Evolutionary conservation across 805 yeast genomes (phyloP).

Genomic region (Pichia cabralensis): DNA sequence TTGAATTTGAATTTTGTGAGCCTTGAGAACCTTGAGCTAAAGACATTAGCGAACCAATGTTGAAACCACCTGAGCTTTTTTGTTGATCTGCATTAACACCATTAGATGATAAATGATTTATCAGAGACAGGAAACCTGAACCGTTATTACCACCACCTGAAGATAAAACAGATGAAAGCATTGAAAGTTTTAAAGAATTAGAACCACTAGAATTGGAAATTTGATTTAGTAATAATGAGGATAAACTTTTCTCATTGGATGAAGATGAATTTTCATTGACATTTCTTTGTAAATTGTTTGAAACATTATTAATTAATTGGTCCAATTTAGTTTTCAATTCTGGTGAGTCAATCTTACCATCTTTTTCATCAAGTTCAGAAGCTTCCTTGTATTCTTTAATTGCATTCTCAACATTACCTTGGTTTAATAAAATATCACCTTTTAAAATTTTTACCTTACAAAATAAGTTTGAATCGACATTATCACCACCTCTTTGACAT

Average conservation of each 20-base stretch:
- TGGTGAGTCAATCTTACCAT: slow-evolving; percentile 24
- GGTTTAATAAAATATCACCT: slow-evolving; percentile 20
- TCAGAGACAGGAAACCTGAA: slow-evolving; percentile 20
- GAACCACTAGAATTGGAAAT: slow-evolving; percentile 19
- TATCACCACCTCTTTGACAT: slow-evolving; percentile 13
- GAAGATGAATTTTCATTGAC: slow-evolving; percentile 16
- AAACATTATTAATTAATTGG: slow-evolving; percentile 15
- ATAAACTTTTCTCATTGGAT: slow-evolving; percentile 22
- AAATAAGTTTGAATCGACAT: slow-evolving; percentile 20
- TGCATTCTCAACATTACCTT: slow-evolving; percentile 19
- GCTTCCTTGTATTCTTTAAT: slow-evolving; percentile 22
- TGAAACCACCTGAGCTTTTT: slow-evolving; percentile 21
- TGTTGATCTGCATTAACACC: slow-evolving; percentile 18
- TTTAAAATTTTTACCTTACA: slow-evolving; percentile 24
- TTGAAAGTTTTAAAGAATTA: slow-evolving; percentile 18
- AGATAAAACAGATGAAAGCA: slow-evolving; percentile 18
- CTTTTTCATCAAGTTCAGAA: slow-evolving; percentile 24
- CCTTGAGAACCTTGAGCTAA: slow-evolving; percentile 6
- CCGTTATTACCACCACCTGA: slow-evolving; percentile 9
- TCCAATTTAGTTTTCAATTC: slow-evolving; percentile 22
- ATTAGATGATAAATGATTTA: slow-evolving; percentile 17
- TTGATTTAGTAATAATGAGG: slow-evolving; percentile 21
- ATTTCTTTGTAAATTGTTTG: slow-evolving; percentile 15
- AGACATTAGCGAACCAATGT: slow-evolving; percentile 16
- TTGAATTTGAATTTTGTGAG: too few species aligned